Evolutionary conservation across 768 basidiomycete species (phyloP).

Genomic region (Boletus reticuloceps): DNA sequence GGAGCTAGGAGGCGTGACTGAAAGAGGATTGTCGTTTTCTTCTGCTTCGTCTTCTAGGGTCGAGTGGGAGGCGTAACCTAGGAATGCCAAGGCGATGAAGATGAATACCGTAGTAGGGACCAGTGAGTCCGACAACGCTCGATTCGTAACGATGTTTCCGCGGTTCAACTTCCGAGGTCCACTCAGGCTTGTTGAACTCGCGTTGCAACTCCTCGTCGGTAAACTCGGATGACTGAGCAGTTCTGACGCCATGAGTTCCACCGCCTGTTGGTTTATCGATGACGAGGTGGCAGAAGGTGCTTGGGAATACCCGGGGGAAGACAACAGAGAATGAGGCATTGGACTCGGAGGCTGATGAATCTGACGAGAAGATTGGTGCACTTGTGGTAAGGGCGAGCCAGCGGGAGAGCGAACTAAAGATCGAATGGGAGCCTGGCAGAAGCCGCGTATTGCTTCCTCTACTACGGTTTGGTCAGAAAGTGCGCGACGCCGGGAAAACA

Average conservation of each 20-base stretch:
- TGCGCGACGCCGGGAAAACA: neutral
- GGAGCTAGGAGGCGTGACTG: neutral
- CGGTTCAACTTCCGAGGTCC: slow-evolving; percentile 13
- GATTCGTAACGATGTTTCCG: neutral
- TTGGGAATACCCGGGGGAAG: neutral
- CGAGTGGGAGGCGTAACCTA: neutral
- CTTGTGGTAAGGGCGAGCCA: neutral
- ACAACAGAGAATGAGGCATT: no score
- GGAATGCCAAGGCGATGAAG: neutral
- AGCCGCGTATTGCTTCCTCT: slow-evolving; percentile 6
- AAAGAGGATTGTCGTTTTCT: neutral
- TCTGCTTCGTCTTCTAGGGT: neutral
- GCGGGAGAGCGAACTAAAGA: neutral
- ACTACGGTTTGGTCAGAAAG: neutral
- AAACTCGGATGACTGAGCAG: neutral
- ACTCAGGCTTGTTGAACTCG: slow-evolving; percentile 3
- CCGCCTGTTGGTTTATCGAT: neutral
- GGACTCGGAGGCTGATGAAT: neutral
- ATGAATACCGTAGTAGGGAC: slow-evolving; percentile 8
- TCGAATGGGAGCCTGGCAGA: slow-evolving; percentile 6
- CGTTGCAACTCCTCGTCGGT: no score
- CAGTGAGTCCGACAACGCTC: neutral
- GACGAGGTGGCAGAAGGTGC: neutral
- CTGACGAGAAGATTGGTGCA: no score
- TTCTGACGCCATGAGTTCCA: neutral